Percentiles rank a stretch among this genome's conserved stretches.
Conservation (phyloP, 164 flowering plant genomes). For the Litsea cubeba region DNA sequence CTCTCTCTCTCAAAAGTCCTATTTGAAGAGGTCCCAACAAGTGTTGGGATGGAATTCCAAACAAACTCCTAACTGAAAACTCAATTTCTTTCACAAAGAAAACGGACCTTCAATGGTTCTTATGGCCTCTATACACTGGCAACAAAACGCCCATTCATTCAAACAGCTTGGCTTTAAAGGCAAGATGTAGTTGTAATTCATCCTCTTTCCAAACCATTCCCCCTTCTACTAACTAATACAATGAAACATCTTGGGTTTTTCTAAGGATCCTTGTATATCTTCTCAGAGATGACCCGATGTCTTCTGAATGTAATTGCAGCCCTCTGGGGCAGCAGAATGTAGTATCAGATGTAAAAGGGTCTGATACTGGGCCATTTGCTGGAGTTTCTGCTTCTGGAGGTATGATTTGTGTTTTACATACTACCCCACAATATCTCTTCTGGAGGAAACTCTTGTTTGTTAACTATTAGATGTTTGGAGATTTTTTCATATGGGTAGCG, state of each 20-base stretch:
- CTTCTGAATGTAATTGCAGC: neutral
- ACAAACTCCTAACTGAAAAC: neutral
- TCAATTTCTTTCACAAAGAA: neutral
- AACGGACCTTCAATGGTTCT: neutral
- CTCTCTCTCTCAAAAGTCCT: too few relatives aligned
- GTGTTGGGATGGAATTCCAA: neutral
- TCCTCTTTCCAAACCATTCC: slow-evolving; percentile 5
- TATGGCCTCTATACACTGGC: neutral
- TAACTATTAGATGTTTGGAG: too few relatives aligned
- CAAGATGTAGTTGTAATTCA: neutral
- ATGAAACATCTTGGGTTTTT: too few relatives aligned
- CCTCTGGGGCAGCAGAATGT: neutral
- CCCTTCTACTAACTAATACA: neutral
- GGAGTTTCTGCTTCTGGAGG: neutral
- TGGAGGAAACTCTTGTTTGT: neutral
- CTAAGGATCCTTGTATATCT: neutral
- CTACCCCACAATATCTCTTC: neutral
- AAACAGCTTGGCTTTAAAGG: neutral
- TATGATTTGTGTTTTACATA: neutral
- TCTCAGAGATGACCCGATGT: slow-evolving; percentile 1
- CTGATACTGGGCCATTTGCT: neutral
- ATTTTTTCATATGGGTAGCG: too few relatives aligned
- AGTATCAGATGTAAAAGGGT: neutral
- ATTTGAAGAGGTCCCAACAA: neutral
- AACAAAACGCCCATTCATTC: neutral